Evolutionary conservation across 2,329 filamentous ascomycete species (phyloP).

Genomic region (Aspergillus bombycis): DNA sequence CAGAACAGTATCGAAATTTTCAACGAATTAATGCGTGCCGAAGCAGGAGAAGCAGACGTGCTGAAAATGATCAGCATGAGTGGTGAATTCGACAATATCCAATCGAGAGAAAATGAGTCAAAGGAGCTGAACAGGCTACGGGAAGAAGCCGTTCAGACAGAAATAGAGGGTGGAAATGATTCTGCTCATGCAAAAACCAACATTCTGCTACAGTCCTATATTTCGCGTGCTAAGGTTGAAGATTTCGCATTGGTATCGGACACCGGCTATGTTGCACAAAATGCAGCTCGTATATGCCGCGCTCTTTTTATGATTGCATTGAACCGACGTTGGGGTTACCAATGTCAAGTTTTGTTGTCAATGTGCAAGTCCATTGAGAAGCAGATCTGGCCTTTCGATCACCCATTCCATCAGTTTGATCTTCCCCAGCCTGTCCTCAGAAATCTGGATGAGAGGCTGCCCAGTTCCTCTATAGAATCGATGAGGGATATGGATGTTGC

Average conservation of each 20-base stretch:
- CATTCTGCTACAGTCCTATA: slow-evolving; percentile 90
- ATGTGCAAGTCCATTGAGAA: slow-evolving; percentile 97
- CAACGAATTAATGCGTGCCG: slow-evolving; percentile 88
- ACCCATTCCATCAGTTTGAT: slow-evolving; percentile 94
- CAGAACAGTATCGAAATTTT: slow-evolving; percentile 95
- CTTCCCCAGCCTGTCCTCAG: slow-evolving; percentile 80
- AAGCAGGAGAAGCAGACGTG: slow-evolving; percentile 86
- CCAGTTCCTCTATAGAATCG: slow-evolving; percentile 72
- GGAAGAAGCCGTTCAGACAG: slow-evolving; percentile 72
- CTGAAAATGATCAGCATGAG: slow-evolving; percentile 97
- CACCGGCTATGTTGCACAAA: slow-evolving; percentile 92
- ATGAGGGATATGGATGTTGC: slow-evolving; percentile 90
- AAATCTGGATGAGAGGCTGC: slow-evolving; percentile 80
- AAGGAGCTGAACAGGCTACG: slow-evolving; percentile 80
- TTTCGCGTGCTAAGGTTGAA: slow-evolving; percentile 82
- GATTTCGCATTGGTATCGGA: slow-evolving; percentile 94
- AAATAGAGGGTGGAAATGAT: slow-evolving; percentile 70
- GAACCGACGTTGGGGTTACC: slow-evolving; percentile 92
- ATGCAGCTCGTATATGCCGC: slow-evolving; percentile 89
- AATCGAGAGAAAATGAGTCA: slow-evolving; percentile 85
- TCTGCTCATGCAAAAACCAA: slow-evolving; percentile 90
- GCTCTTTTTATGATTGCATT: slow-evolving; percentile 97
- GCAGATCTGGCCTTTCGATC: slow-evolving; percentile 91
- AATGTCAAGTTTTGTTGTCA: slow-evolving; percentile 87
- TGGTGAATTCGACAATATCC: slow-evolving; percentile 96